Conservation (phyloP, 2,329 filamentous ascomycete species). For the Microdochium paspali region DNA sequence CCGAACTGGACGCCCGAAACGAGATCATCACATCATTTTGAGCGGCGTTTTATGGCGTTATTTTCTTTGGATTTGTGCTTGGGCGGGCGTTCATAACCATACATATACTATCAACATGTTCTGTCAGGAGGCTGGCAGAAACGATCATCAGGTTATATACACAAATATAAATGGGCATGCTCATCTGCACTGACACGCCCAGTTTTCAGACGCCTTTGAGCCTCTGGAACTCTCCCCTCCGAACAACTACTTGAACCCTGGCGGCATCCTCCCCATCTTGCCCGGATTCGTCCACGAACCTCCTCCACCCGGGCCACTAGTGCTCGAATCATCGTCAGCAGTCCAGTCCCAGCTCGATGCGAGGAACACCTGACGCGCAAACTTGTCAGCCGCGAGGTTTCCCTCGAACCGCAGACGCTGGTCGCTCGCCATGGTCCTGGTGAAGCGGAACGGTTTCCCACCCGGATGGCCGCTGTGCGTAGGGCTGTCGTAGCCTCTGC, state of each 20-base stretch:
- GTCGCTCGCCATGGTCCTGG: constrained; percentile 37
- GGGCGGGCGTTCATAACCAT: background rate
- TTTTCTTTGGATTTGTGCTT: background rate
- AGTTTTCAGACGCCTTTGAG: background rate
- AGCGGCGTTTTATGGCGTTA: background rate
- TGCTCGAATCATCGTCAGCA: constrained; percentile 34
- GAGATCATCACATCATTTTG: background rate
- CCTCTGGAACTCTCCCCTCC: background rate
- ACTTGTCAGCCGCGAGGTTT: constrained; percentile 36
- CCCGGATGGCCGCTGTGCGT: background rate
- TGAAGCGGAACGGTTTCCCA: constrained; percentile 34
- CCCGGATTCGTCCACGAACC: background rate
- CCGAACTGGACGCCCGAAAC: too few relatives aligned
- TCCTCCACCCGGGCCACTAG: background rate
- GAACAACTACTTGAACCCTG: background rate
- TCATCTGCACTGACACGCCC: too few relatives aligned
- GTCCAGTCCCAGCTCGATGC: constrained; percentile 52
- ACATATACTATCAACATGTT: background rate
- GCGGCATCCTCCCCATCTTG: background rate
- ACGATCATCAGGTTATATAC: too few relatives aligned
- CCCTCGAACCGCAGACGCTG: constrained; percentile 39
- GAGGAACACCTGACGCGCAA: constrained; percentile 45
- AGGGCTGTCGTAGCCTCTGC: background rate
- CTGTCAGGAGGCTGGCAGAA: too few relatives aligned
- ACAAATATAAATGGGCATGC: background rate